Evolutionary conservation across 2,329 filamentous ascomycete genomes (phyloP).

Genomic region (Xylariales sp.): DNA sequence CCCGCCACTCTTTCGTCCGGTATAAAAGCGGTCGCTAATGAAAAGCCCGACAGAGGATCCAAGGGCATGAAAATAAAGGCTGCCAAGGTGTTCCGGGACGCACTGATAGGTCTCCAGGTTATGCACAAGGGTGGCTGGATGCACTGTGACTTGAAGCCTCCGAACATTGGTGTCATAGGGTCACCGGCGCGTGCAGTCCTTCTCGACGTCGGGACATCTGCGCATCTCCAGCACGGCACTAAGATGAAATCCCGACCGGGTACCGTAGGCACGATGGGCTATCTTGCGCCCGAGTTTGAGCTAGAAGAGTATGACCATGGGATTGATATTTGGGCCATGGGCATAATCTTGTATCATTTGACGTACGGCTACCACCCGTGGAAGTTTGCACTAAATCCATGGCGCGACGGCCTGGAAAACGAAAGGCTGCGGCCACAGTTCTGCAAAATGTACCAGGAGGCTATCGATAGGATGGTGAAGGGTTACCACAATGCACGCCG

Average conservation of each 20-base stretch:
- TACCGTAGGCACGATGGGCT: not conserved
- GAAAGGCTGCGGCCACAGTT: not conserved
- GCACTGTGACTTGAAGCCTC: constrained; percentile 13
- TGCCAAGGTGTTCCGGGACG: not conserved
- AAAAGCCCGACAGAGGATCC: not conserved
- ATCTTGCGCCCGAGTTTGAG: not conserved
- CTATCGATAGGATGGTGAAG: not conserved
- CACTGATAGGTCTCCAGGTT: not conserved
- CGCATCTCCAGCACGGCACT: not conserved
- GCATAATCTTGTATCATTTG: not conserved
- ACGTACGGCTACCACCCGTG: not conserved
- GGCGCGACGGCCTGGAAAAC: not conserved
- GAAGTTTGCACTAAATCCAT: not conserved
- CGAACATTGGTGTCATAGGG: constrained; percentile 12
- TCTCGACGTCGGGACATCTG: not conserved
- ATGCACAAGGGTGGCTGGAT: constrained; percentile 10
- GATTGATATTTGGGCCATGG: not conserved
- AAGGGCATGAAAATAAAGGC: constrained; percentile 2
- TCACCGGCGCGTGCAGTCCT: not conserved
- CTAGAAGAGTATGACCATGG: not conserved
- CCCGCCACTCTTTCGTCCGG: not conserved
- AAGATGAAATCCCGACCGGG: not conserved
- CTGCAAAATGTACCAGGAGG: not conserved
- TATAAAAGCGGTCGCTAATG: not conserved
- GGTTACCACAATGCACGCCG: not conserved